Evolutionary conservation across 176 grass and related monocot species (phyloP).

Genomic region (Chloris gayana): DNA sequence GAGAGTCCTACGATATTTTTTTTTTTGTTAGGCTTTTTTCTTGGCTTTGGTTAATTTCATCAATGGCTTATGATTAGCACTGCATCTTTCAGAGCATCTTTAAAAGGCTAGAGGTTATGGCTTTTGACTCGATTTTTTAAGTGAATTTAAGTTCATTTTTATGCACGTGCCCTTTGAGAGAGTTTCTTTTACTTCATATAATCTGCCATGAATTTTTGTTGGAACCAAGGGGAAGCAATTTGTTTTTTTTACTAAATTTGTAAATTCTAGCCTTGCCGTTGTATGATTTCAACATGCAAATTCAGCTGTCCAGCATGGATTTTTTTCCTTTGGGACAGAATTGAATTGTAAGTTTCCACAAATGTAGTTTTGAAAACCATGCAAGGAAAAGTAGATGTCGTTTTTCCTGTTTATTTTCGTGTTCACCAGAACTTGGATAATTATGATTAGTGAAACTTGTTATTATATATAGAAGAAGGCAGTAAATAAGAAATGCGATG

Average conservation of each 20-base stretch:
- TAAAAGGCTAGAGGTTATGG: background rate
- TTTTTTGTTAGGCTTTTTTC: background rate
- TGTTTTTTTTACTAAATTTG: background rate
- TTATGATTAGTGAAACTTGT: background rate
- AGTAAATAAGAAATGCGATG: constrained; percentile 13
- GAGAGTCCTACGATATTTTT: background rate
- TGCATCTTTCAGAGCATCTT: background rate
- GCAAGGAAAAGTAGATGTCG: background rate
- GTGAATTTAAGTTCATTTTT: background rate
- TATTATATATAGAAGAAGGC: background rate
- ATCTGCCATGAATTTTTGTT: constrained; percentile 14
- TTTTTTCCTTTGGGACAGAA: background rate
- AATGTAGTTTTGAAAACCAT: background rate
- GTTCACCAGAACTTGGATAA: background rate
- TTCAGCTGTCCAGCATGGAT: background rate
- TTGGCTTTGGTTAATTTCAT: constrained; percentile 10
- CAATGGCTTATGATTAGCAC: constrained; percentile 5
- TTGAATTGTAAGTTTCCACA: background rate
- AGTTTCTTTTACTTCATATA: background rate
- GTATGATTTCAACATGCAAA: constrained; percentile 12
- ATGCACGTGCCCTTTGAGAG: background rate
- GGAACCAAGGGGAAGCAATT: background rate
- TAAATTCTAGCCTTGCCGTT: background rate
- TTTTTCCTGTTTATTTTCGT: too few species aligned
- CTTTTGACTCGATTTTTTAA: background rate